A percentile compares a stretch with the other conserved stretches of the same genome.
Conservation (phyloP, 2,329 filamentous ascomycete species). For the Fusarium heterosporum region DNA sequence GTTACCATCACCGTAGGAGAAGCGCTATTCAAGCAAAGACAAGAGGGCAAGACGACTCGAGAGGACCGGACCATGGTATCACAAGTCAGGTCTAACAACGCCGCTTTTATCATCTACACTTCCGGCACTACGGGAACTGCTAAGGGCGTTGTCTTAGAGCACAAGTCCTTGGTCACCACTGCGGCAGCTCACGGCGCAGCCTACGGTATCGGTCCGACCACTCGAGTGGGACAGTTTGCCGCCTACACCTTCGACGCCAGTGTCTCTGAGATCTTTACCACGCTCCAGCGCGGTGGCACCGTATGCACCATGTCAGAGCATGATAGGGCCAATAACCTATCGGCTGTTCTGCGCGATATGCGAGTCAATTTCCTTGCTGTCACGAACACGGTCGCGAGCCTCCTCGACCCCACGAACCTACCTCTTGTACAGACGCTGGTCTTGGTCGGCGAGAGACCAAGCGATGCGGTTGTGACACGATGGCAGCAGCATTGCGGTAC, state of each 20-base stretch:
- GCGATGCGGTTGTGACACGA: constrained; percentile 8
- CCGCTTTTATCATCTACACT: constrained; percentile 10
- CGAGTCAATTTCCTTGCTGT: constrained; percentile 14
- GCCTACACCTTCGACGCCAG: constrained; percentile 7
- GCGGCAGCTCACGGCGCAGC: constrained; percentile 12
- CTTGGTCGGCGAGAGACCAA: constrained; percentile 11
- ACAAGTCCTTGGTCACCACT: constrained; percentile 17
- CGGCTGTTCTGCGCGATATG: constrained; percentile 24
- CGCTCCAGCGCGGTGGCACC: constrained; percentile 2
- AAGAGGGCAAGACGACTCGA: constrained; percentile 5
- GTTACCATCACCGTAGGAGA: constrained; percentile 5
- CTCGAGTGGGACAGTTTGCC: constrained; percentile 2
- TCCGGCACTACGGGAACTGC: constrained; percentile 8
- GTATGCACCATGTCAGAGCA: constrained; percentile 27
- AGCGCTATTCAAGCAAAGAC: constrained; percentile 7
- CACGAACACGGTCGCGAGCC: constrained; percentile 5
- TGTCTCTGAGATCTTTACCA: constrained; percentile 3
- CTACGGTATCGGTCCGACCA: constrained; percentile 1
- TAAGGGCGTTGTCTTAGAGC: constrained; percentile 3
- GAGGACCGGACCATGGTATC: background rate
- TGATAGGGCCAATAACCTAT: constrained; percentile 53
- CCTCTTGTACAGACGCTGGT: constrained; percentile 10
- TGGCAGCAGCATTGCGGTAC: constrained; percentile 4
- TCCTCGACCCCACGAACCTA: constrained; percentile 25
- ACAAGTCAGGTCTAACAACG: constrained; percentile 8